A percentile compares a stretch with the other conserved stretches of the same genome.
Conservation (phyloP, 768 basidiomycete species). For the Gelatoporia subvermispora region DNA sequence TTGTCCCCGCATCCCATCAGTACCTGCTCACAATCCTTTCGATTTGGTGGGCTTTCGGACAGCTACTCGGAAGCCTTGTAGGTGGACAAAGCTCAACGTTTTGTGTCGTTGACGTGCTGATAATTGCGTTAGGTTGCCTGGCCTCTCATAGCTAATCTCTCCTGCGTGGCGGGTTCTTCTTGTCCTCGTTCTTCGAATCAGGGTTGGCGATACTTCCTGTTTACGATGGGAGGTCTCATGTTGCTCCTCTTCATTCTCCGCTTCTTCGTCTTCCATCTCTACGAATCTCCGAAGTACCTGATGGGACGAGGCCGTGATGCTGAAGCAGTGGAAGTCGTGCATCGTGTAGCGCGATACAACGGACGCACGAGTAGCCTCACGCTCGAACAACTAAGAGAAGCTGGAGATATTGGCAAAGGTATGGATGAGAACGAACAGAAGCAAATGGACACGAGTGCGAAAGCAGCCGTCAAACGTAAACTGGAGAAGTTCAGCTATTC, state of each 20-base stretch:
- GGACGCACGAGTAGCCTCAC: slow-evolving; percentile 44
- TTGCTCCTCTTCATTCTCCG: slow-evolving; percentile 56
- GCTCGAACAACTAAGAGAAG: slow-evolving; percentile 41
- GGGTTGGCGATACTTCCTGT: slow-evolving; percentile 79
- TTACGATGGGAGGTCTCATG: slow-evolving; percentile 67
- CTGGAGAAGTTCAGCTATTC: slow-evolving; percentile 32
- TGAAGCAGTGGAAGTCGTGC: slow-evolving; percentile 57
- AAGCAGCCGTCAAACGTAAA: slow-evolving; percentile 35
- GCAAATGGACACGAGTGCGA: slow-evolving; percentile 29
- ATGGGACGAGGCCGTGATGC: slow-evolving; percentile 64
- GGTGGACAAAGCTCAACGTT: not conserved
- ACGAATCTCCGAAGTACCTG: slow-evolving; percentile 69
- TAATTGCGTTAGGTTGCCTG: slow-evolving; percentile 65
- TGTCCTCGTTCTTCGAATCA: slow-evolving; percentile 50
- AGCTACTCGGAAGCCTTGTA: slow-evolving; percentile 54
- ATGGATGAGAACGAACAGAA: slow-evolving; percentile 11
- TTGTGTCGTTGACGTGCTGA: not conserved
- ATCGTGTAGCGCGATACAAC: slow-evolving; percentile 58
- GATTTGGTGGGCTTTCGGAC: slow-evolving; percentile 79
- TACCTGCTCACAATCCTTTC: slow-evolving; percentile 72
- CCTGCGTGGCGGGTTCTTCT: slow-evolving; percentile 39
- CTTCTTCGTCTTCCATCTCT: slow-evolving; percentile 61
- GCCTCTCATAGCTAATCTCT: slow-evolving; percentile 67
- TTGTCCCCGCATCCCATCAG: slow-evolving; percentile 67
- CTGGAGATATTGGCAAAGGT: slow-evolving; percentile 8